A percentile compares a stretch with the other conserved stretches of the same genome.
Evolutionary conservation across 2,329 filamentous ascomycete species (phyloP).

Genomic region (Monosporascus ibericus): DNA sequence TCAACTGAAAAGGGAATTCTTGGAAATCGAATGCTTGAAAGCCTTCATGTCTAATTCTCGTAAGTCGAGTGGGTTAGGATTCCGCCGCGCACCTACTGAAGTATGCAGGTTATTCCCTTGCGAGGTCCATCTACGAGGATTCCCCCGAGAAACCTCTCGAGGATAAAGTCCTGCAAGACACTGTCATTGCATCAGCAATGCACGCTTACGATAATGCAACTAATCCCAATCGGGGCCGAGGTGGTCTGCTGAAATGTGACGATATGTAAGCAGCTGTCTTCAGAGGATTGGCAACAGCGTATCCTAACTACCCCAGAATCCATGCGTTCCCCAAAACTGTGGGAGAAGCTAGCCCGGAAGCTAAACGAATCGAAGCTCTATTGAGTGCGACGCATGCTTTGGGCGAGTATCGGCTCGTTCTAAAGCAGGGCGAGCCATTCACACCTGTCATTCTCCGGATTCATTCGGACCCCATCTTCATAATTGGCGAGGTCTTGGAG

Average conservation of each 20-base stretch:
- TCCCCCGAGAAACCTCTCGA: slow-evolving; percentile 43
- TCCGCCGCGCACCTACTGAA: slow-evolving; percentile 13
- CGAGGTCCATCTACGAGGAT: slow-evolving; percentile 55
- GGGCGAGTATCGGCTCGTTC: slow-evolving; percentile 68
- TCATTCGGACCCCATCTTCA: slow-evolving; percentile 66
- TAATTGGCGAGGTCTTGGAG: slow-evolving; percentile 67
- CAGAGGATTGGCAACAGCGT: neutral
- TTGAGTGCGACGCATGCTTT: slow-evolving; percentile 68
- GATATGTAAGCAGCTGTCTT: slow-evolving; percentile 54
- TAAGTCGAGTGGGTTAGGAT: slow-evolving; percentile 32
- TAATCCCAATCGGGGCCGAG: slow-evolving; percentile 71
- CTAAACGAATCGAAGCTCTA: slow-evolving; percentile 54
- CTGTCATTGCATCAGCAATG: slow-evolving; percentile 58
- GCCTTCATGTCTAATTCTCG: slow-evolving; percentile 56
- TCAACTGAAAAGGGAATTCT: slow-evolving; percentile 49
- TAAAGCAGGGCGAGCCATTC: slow-evolving; percentile 76
- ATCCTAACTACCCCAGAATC: slow-evolving; percentile 38
- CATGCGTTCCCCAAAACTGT: slow-evolving; percentile 58
- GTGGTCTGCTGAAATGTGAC: slow-evolving; percentile 70
- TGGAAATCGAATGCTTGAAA: slow-evolving; percentile 69
- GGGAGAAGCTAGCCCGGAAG: slow-evolving; percentile 41
- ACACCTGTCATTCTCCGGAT: slow-evolving; percentile 73
- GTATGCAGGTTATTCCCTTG: slow-evolving; percentile 52
- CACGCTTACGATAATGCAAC: slow-evolving; percentile 74
- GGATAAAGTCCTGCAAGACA: slow-evolving; percentile 47